These are phyloP conservation scores for Suhomyces coccinellae DNA, from an alignment of 1,139 yeast genomes.

Conservation along the genomic window DNA sequence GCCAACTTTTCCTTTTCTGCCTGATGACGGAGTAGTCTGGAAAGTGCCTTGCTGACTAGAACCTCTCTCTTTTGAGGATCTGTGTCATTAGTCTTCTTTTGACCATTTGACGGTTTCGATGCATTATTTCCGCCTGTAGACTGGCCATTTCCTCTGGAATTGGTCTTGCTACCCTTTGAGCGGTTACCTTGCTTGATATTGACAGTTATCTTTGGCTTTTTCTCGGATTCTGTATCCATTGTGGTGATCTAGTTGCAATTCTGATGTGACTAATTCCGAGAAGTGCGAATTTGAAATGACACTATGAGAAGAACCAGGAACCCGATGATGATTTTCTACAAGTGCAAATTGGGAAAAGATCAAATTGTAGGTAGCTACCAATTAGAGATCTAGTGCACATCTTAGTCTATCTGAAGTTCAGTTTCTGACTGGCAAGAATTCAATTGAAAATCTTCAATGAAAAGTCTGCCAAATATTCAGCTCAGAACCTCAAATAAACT, in stretches of 20 bases:
- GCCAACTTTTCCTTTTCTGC: conserved; percentile 69
- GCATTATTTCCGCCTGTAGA: neutral
- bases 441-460: too few species aligned
- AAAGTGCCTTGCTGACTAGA: conserved; percentile 68
- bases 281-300: too few species aligned
- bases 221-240: neutral
- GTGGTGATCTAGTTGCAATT: conserved; percentile 1
- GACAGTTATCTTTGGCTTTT: neutral
- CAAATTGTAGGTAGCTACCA: too few species aligned
- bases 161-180: neutral
- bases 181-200: neutral
- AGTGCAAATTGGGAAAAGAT: too few species aligned
- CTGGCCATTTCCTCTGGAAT: neutral
- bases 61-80: conserved; percentile 42
- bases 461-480: too few species aligned
- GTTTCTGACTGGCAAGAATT: too few species aligned
- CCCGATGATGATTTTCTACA: too few species aligned
- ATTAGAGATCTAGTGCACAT: too few species aligned
- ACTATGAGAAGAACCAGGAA: too few species aligned
- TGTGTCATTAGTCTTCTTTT: neutral
- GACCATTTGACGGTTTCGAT: neutral
- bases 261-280: too few species aligned
- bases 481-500: too few species aligned
- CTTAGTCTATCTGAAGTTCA: too few species aligned
- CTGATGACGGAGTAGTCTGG: conserved; percentile 80